Percentiles rank a stretch among this genome's conserved stretches.
These are phyloP conservation scores for Thermothielavioides terrestris DNA, from an alignment of 495 filamentous ascomycete species.

Conservation along the genomic window DNA sequence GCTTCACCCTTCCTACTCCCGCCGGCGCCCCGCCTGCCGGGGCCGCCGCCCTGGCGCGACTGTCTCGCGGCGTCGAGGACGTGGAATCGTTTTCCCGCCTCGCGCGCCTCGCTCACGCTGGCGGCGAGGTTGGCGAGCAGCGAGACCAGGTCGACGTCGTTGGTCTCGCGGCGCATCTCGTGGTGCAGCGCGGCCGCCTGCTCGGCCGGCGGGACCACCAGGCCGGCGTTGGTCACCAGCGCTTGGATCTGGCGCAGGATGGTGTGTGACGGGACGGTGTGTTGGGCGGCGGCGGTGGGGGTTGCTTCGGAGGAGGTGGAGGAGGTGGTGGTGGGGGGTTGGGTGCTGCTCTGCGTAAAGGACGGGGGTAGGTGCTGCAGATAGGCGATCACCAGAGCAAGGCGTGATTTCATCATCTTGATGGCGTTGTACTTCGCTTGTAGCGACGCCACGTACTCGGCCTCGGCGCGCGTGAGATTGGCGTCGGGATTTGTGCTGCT, in stretches of 20 bases:
- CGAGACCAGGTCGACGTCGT: slow-evolving; percentile 67
- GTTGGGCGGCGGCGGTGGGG: slow-evolving; percentile 28
- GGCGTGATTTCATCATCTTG: slow-evolving; percentile 78
- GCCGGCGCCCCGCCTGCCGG: neutral
- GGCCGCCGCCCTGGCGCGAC: neutral
- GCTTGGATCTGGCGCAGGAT: slow-evolving; percentile 60
- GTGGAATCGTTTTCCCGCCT: slow-evolving; percentile 63
- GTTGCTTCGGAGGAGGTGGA: slow-evolving; percentile 27
- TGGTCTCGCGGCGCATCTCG: slow-evolving; percentile 58
- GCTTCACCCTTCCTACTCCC: neutral
- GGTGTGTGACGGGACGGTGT: slow-evolving; percentile 50
- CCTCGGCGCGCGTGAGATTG: slow-evolving; percentile 64
- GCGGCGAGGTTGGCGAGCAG: slow-evolving; percentile 61
- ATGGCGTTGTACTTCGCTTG: slow-evolving; percentile 86
- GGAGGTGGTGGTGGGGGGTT: too few relatives aligned
- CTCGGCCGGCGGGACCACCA: slow-evolving; percentile 50
- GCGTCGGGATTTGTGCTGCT: slow-evolving; percentile 33
- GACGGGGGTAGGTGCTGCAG: slow-evolving; percentile 62
- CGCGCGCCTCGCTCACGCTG: slow-evolving; percentile 55
- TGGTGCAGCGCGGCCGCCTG: slow-evolving; percentile 39
- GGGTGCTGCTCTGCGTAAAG: slow-evolving; percentile 42
- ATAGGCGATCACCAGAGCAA: slow-evolving; percentile 74
- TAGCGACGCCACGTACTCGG: slow-evolving; percentile 60
- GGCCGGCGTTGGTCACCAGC: slow-evolving; percentile 52
- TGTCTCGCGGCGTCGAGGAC: slow-evolving; percentile 44